Conservation (phyloP, 768 basidiomycete genomes). For the Kondoa malvinella region DNA sequence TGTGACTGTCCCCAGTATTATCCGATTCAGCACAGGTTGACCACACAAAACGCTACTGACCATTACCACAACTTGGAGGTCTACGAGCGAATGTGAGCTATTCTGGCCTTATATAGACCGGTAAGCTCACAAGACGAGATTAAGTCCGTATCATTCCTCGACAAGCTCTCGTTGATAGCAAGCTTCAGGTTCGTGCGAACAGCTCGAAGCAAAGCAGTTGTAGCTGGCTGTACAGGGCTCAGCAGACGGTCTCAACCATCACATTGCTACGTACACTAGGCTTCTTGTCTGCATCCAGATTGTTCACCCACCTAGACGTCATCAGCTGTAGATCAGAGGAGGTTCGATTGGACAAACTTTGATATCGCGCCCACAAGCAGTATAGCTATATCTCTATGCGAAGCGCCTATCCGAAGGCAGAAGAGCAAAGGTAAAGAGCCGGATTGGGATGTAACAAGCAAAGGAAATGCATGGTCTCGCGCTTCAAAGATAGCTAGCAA, state of each 20-base stretch:
- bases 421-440: constrained; percentile 33
- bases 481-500: constrained; percentile 11
- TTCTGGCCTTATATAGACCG: neutral
- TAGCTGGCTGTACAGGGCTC: constrained; percentile 19
- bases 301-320: constrained; percentile 18
- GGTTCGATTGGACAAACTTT: constrained; percentile 11
- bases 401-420: constrained; percentile 28
- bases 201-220: constrained; percentile 29
- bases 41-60: neutral
- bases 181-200: constrained; percentile 31
- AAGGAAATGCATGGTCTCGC: constrained; percentile 29
- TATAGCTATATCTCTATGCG: constrained; percentile 30
- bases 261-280: constrained; percentile 21
- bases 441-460: constrained; percentile 31
- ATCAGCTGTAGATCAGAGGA: neutral
- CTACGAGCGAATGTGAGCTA: constrained; percentile 16
- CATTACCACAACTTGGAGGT: constrained; percentile 36
- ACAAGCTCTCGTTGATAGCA: constrained; percentile 32
- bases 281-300: constrained; percentile 31
- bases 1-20: constrained; percentile 1
- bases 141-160: constrained; percentile 25
- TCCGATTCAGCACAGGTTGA: too few relatives aligned
- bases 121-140: constrained; percentile 20
- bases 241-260: neutral
- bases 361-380: constrained; percentile 33